Conservation (phyloP, 1,139 yeast genomes). For the Lodderomyces metapsilosis region DNA sequence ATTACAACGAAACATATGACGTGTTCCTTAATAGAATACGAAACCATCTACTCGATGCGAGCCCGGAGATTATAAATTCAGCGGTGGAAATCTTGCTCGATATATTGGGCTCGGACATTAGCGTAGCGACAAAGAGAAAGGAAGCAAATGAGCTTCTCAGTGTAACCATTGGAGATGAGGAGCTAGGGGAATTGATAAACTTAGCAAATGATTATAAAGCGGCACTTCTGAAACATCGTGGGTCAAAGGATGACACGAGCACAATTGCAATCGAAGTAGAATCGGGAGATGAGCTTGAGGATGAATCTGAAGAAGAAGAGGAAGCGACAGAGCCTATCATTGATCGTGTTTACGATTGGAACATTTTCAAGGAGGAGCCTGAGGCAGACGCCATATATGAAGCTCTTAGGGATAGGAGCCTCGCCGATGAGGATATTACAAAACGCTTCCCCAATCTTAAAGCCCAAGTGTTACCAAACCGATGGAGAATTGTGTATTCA, state of each 20-base stretch:
- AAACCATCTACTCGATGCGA: constrained; percentile 32
- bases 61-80: constrained; percentile 47
- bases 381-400: not conserved
- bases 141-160: constrained; percentile 46
- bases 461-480: constrained; percentile 39
- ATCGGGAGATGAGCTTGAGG: constrained; percentile 20
- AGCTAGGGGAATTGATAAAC: constrained; percentile 53
- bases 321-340: constrained; percentile 12
- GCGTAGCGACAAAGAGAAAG: constrained; percentile 31
- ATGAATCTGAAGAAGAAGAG: constrained; percentile 23
- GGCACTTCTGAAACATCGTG: constrained; percentile 49
- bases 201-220: constrained; percentile 45
- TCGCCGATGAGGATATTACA: not conserved
- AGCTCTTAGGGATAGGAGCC: not conserved
- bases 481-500: constrained; percentile 56
- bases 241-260: constrained; percentile 17
- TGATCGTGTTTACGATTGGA: constrained; percentile 6
- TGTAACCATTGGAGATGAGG: constrained; percentile 38
- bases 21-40: constrained; percentile 30
- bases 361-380: constrained; percentile 7
- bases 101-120: constrained; percentile 49
- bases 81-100: constrained; percentile 69
- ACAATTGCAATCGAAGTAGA: constrained; percentile 26
- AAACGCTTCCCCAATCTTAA: not conserved
- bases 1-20: constrained; percentile 16